These are phyloP conservation scores for Corylus americana DNA, from an alignment of 306 rosid genomes.

Conservation along the genomic window DNA sequence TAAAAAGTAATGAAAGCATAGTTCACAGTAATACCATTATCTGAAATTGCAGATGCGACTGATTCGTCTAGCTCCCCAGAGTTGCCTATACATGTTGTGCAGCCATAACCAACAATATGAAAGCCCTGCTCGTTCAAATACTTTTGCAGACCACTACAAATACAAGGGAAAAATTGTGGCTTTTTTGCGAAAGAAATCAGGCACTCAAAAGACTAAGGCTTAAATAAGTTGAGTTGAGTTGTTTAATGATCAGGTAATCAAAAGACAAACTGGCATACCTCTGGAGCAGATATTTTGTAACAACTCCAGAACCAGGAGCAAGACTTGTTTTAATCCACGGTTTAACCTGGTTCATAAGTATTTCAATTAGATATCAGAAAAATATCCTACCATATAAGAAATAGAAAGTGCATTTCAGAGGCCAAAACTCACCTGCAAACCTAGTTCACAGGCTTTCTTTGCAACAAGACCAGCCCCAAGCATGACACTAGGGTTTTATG, in stretches of 20 bases:
- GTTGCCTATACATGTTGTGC: conserved; percentile 58
- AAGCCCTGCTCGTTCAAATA: conserved; percentile 24
- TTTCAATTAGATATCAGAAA: not conserved
- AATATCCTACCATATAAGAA: not conserved
- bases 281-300: conserved; percentile 34
- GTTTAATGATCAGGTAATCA: not conserved
- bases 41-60: conserved; percentile 30
- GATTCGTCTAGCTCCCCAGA: conserved; percentile 52
- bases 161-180: not conserved
- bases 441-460: conserved; percentile 20
- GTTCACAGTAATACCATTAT: conserved; percentile 12
- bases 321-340: conserved; percentile 50
- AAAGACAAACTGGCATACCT: conserved; percentile 21
- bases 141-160: conserved; percentile 37
- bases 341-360: conserved; percentile 31
- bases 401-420: not conserved
- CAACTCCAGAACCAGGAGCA: conserved; percentile 45
- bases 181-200: not conserved
- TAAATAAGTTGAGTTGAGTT: not conserved
- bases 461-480: conserved; percentile 16
- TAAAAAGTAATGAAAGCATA: not conserved
- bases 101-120: conserved; percentile 39
- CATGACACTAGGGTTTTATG: conserved; percentile 23
- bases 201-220: not conserved
- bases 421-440: conserved; percentile 16